Percentiles rank a stretch among this genome's conserved stretches.
Conservation (phyloP, 768 basidiomycete species). For the Brasilioporus rufonigricans region DNA sequence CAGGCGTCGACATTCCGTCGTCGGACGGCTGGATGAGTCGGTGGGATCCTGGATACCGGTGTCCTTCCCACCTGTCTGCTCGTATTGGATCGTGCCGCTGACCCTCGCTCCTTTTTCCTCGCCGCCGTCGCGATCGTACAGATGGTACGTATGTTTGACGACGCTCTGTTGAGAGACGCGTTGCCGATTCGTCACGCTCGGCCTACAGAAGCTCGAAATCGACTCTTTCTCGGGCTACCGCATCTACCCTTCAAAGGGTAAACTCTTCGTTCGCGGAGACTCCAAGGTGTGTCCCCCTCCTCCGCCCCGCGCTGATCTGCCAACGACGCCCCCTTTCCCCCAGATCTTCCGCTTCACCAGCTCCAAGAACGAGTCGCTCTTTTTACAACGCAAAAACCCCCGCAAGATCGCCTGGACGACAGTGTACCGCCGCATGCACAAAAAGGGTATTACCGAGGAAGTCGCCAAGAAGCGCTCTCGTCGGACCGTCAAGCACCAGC, state of each 20-base stretch:
- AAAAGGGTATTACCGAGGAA: conserved; percentile 99
- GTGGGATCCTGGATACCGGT: conserved; percentile 34
- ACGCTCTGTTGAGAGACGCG: not conserved
- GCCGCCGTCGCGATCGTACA: not conserved
- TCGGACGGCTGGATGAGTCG: conserved; percentile 42
- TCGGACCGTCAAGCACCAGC: conserved; percentile 95
- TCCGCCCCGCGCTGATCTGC: not conserved
- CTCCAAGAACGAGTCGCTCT: conserved; percentile 94
- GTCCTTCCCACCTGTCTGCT: not conserved
- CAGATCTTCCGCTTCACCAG: conserved; percentile 94
- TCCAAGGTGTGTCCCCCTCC: conserved; percentile 67
- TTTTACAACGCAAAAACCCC: conserved; percentile 99
- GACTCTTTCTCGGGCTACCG: conserved; percentile 97
- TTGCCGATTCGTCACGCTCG: not conserved
- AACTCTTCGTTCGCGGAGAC: conserved; percentile 93
- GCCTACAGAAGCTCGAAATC: conserved; percentile 89
- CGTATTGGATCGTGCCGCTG: conserved; percentile 16
- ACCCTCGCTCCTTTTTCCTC: conserved; percentile 3
- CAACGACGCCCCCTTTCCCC: too few species aligned
- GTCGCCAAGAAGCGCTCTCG: conserved; percentile 98
- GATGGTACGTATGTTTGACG: conserved; percentile 24
- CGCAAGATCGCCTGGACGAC: conserved; percentile 99
- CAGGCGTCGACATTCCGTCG: conserved; percentile 6
- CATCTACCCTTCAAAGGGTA: conserved; percentile 98
- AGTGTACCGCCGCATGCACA: conserved; percentile 96